Base-by-base conservation (phyloP, 768 basidiomycete genomes). In the Kwoniella sp. region DNA sequence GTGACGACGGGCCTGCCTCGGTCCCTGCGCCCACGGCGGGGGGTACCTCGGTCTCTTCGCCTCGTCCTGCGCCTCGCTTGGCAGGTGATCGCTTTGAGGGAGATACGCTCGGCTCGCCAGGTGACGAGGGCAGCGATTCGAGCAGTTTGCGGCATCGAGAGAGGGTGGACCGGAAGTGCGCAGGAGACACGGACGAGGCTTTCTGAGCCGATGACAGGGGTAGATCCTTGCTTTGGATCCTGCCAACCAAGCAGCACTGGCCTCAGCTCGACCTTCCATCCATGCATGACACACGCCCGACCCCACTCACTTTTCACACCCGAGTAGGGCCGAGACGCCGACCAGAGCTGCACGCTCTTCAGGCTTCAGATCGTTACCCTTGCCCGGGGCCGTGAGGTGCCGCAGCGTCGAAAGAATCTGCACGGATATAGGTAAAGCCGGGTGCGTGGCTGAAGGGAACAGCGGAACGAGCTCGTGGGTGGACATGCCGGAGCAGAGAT, bases 311-410 rank as follows among this genome's bases (percentile, higher is more conserved):
- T 44, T 63, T 49, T 71, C 69, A 45, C 64, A 68, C 8, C 63
- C 69, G 12, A 71, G 34, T n/a, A 71, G 46, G 2, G 69, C 69
- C 17, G 60, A 44, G 10, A 71, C 63, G 20, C 69, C 69, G 7
- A 68, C 66, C 23, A 71, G 40, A 20, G 69, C 69, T 3, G 69
- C 64, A 36, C 66, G 29, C 44, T 71, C 67, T 50, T 71, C 69
- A 17, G 67, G 38, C 23, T 48, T 43, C 10, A 71, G 50, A 50
- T 68, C 61, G 29, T 68, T 66, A 2, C 67, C 69, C 38, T 59
- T 66, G 10, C 69, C 69, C 1, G 67, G 63, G 3, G 50, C 69
- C 2, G 69, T 71, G 10, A 62, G 46, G 25, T 61, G 53, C 41
- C 69, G 43, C 1, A 71, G 53, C 2, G 63, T 68, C 26, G 66